Conservation (phyloP, 2,329 filamentous ascomycete genomes). For the Magnaporthiopsis rhizophila region DNA sequence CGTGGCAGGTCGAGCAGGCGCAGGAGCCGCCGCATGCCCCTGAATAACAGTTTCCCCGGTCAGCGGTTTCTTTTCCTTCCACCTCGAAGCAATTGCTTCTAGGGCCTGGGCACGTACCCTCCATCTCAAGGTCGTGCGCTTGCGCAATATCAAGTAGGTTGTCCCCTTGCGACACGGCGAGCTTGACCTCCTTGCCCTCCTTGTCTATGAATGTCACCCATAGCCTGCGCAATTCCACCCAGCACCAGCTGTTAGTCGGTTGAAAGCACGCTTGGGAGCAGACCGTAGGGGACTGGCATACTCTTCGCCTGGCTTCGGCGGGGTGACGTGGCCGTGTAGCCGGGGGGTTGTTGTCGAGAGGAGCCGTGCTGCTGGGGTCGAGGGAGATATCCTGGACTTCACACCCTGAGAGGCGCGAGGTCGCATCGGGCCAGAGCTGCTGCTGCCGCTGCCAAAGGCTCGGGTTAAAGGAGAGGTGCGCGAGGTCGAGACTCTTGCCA, state of each 20-base stretch:
- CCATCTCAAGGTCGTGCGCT: conserved; percentile 93
- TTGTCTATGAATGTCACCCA: conserved; percentile 93
- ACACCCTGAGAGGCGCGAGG: not conserved
- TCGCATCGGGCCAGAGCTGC: not conserved
- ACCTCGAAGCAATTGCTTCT: too few relatives aligned
- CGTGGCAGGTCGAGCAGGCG: conserved; percentile 88
- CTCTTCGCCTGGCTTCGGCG: conserved; percentile 89
- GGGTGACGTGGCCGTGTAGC: conserved; percentile 70
- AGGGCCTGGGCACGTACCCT: conserved; percentile 42
- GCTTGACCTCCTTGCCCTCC: conserved; percentile 65
- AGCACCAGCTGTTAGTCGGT: not conserved
- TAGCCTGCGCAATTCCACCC: conserved; percentile 44
- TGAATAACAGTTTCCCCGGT: not conserved
- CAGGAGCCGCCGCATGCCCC: conserved; percentile 84
- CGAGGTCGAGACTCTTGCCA: not conserved
- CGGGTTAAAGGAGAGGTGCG: not conserved
- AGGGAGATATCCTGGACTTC: not conserved
- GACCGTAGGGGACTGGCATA: conserved; percentile 26
- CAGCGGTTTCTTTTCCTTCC: too few relatives aligned
- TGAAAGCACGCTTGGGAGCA: not conserved
- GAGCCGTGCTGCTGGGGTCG: not conserved
- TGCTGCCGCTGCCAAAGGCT: not conserved
- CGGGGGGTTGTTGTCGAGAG: conserved; percentile 59
- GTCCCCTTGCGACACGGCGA: conserved; percentile 77
- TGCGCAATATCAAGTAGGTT: conserved; percentile 95